Evolutionary conservation across 345 rosid species (phyloP), one percentile per base, ranked within the genome.

Genomic region (Luvunga scandens): DNA sequence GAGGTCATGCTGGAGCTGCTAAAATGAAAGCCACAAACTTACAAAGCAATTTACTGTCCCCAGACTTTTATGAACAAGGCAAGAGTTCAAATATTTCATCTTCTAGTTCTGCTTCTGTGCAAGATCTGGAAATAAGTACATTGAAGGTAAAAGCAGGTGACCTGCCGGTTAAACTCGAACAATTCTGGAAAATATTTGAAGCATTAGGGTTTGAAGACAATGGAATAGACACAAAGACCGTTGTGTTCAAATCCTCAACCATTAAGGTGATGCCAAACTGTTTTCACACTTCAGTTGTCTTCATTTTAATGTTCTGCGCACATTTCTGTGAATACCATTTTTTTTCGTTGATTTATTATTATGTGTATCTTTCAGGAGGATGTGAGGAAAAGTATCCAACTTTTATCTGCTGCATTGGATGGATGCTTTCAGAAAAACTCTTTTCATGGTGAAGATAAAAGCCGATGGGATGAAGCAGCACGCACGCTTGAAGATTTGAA

Each of bases 131-230:
- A 13, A 50, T 27, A 57, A 73, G 7, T 66, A 1, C 69, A 4
- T 36, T 10, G 16, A 27, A 75, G 4, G 50, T 31, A 16, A 60
- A 65, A 22, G 73, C 38, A 3, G 61, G 28, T 33, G 53, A 45
- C 3, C 7, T 38, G 36, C 53, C 12, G 7, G 19, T 48, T 34
- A 33, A 59, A n/a, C 71, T 7, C 16, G 50, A 27, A 33, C 75
- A 24, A 6, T 57, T 81, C 25, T 77, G 73, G 85, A 77, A 80
- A 34, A 30, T 63, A 9, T 25, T 75, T 45, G 79, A 72, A 45
- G 73, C 42, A 1, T 30, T 75, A 0, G 56, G 80, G 63, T 69
- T 60, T 14, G 19, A 27, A 12, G 69, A 45, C 27, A 7, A 24
- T 60, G 74, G 33, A 24, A 27, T 16, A 18, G 62, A 24, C 66